A percentile compares a stretch with the other conserved stretches of the same genome.
These are phyloP conservation scores for Aureobasidium pullulans DNA, from an alignment of 2,329 filamentous ascomycete genomes.

Conservation along the genomic window DNA sequence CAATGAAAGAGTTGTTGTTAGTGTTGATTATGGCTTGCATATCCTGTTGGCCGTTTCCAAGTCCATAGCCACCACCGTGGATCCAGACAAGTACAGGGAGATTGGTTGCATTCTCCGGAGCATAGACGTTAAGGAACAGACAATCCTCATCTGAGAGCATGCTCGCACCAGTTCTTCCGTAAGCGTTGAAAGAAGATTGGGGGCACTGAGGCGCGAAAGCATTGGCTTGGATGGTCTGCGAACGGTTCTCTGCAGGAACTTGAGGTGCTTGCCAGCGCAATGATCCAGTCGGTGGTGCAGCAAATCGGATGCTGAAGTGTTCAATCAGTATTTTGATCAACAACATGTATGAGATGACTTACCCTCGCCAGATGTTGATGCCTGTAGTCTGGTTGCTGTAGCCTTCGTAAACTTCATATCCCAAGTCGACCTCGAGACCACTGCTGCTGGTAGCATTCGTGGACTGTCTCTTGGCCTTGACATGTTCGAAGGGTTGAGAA, in stretches of 20 bases:
- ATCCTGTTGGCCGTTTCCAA: slow-evolving; percentile 32
- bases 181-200: slow-evolving; percentile 14
- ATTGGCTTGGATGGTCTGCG: slow-evolving; percentile 17
- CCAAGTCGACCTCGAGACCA: slow-evolving; percentile 9
- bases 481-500: slow-evolving; percentile 10
- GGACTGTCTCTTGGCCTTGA: slow-evolving; percentile 10
- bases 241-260: slow-evolving; percentile 21
- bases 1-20: slow-evolving; percentile 34
- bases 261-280: slow-evolving; percentile 24
- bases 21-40: slow-evolving; percentile 37
- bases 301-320: slow-evolving; percentile 22
- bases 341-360: background rate
- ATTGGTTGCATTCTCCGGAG: slow-evolving; percentile 30
- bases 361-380: slow-evolving; percentile 13
- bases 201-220: slow-evolving; percentile 19
- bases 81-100: slow-evolving; percentile 41
- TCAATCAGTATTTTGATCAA: background rate
- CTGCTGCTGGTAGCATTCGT: background rate
- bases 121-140: slow-evolving; percentile 51
- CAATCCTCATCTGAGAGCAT: slow-evolving; percentile 45
- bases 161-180: slow-evolving; percentile 7
- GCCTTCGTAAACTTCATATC: slow-evolving; percentile 14
- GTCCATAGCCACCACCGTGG: slow-evolving; percentile 35
- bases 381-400: slow-evolving; percentile 5
- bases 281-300: slow-evolving; percentile 19